Evolutionary conservation across 1,284 basidiomycete species (phyloP).

Genomic region (Spongispora temasekensis): DNA sequence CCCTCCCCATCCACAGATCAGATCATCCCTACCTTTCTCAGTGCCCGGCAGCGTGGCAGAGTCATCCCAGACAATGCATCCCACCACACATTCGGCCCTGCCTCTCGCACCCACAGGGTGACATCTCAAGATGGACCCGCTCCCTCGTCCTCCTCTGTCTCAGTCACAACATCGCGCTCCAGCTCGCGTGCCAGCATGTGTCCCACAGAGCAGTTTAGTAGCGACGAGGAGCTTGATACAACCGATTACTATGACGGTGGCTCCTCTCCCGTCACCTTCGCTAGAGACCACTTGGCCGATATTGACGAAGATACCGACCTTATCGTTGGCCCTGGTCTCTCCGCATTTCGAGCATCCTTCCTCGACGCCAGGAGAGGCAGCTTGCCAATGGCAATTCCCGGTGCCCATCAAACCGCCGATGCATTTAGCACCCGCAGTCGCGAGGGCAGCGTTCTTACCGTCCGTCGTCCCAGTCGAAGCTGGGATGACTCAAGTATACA

Average conservation of each 20-base stretch:
- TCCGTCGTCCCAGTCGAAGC: constrained; percentile 55
- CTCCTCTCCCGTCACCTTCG: constrained; percentile 36
- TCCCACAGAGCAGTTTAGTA: constrained; percentile 46
- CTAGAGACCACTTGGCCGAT: constrained; percentile 40
- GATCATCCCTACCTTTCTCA: constrained; percentile 20
- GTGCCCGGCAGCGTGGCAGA: constrained; percentile 21
- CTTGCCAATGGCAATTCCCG: constrained; percentile 48
- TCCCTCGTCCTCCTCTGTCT: constrained; percentile 47
- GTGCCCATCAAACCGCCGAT: constrained; percentile 18
- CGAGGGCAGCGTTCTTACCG: constrained; percentile 50
- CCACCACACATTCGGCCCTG: constrained; percentile 49
- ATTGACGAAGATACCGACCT: constrained; percentile 36
- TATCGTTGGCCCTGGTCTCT: constrained; percentile 15
- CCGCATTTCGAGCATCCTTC: constrained; percentile 22
- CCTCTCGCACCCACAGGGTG: constrained; percentile 23
- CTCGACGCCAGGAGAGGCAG: constrained; percentile 42
- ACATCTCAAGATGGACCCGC: constrained; percentile 29
- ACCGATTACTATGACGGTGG: constrained; percentile 41
- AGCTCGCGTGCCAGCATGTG: constrained; percentile 39
- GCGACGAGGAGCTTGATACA: constrained; percentile 52
- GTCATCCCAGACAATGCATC: constrained; percentile 49
- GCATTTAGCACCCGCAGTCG: constrained; percentile 37
- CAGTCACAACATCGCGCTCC: constrained; percentile 42
- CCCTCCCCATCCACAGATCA: constrained; percentile 34
- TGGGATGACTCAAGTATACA: constrained; percentile 46